A percentile compares a stretch with the other conserved stretches of the same genome.
Conservation (phyloP, 768 basidiomycete genomes). For the Neoboletus brunneissimus region DNA sequence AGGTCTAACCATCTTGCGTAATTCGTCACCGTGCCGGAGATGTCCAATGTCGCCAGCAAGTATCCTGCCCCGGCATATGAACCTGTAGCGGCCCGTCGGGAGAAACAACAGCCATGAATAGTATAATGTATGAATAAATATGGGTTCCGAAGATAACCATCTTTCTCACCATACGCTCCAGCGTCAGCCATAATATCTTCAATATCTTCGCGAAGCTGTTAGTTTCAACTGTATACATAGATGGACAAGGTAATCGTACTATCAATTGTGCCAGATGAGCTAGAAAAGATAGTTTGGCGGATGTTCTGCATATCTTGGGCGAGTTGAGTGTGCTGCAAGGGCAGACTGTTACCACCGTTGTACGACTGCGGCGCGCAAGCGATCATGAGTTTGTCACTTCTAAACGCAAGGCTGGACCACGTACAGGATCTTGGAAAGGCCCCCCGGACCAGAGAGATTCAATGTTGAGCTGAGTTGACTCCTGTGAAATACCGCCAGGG, state of each 20-base stretch:
- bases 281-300: conserved; percentile 56
- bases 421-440: conserved; percentile 61
- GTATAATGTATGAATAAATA: not conserved
- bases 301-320: conserved; percentile 50
- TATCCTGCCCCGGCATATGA: conserved; percentile 68
- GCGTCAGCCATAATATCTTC: conserved; percentile 49
- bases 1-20: conserved; percentile 71
- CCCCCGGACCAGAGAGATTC: conserved; percentile 78
- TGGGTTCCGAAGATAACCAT: not conserved
- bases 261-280: conserved; percentile 55
- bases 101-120: not conserved
- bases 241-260: conserved; percentile 33
- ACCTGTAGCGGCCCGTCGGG: conserved; percentile 40
- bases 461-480: conserved; percentile 67
- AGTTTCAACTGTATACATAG: not conserved
- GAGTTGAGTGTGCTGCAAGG: conserved; percentile 41
- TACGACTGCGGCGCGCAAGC: conserved; percentile 40
- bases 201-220: conserved; percentile 41
- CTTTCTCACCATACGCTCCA: conserved; percentile 57
- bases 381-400: not conserved
- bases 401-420: conserved; percentile 10
- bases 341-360: conserved; percentile 66
- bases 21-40: conserved; percentile 33
- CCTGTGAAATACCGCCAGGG: conserved; percentile 57
- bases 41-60: conserved; percentile 49